phyloP scores from a whole-genome alignment of 768 basidiomycete species.

The Termitomyces sp. region DNA sequence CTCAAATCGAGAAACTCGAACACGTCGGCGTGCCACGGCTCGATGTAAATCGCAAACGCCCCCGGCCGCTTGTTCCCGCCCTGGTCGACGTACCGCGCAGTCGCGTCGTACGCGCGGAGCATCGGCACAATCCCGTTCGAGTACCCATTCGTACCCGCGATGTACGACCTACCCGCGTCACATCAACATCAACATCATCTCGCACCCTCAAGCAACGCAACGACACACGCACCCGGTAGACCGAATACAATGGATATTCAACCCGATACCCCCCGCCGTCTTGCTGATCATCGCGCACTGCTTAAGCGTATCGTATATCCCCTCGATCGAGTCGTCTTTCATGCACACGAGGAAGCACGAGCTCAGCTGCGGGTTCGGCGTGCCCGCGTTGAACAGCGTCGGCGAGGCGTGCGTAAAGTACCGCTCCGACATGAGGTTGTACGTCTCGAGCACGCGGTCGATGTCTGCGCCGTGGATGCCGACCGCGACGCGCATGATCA shows the following conservation, averaged over 20 bases:
- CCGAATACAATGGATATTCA: slow-evolving; percentile 94
- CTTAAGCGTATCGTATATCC: slow-evolving; percentile 98
- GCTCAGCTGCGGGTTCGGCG: slow-evolving; percentile 89
- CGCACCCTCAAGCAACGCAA: neutral
- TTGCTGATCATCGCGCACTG: slow-evolving; percentile 99
- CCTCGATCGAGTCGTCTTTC: slow-evolving; percentile 99
- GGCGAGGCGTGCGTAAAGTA: slow-evolving; percentile 99
- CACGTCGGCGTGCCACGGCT: slow-evolving; percentile 98
- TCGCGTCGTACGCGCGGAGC: slow-evolving; percentile 97
- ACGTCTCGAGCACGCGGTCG: slow-evolving; percentile 86
- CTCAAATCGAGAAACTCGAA: slow-evolving; percentile 97
- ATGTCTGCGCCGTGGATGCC: slow-evolving; percentile 92
- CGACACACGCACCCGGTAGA: slow-evolving; percentile 71
- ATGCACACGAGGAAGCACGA: slow-evolving; percentile 98
- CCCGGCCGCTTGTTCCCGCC: slow-evolving; percentile 99
- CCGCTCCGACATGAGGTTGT: slow-evolving; percentile 95
- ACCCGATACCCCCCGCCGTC: slow-evolving; percentile 96
- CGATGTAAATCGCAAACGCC: slow-evolving; percentile 96
- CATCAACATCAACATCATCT: neutral
- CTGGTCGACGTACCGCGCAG: slow-evolving; percentile 97
- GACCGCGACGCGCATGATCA: slow-evolving; percentile 99
- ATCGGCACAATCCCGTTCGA: slow-evolving; percentile 99
- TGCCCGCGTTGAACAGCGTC: slow-evolving; percentile 97
- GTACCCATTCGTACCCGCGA: slow-evolving; percentile 98
- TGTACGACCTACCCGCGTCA: slow-evolving; percentile 69